Evolutionary conservation across 805 yeast species (phyloP), one percentile per base, ranked within the genome.

Genomic region (Metschnikowia corniflorae): DNA sequence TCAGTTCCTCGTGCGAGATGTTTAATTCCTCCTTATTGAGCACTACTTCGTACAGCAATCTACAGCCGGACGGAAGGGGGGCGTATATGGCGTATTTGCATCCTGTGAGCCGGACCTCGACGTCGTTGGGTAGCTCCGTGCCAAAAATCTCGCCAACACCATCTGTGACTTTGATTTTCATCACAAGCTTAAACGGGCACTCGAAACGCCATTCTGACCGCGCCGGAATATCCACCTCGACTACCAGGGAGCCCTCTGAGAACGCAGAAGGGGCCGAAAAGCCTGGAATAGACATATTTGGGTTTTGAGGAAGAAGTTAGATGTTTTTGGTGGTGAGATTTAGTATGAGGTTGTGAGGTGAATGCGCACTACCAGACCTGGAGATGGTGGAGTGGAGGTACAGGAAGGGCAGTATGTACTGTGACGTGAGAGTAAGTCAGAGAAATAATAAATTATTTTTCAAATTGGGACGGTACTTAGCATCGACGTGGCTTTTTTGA

Each of bases 111-210:
- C 53, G 57, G 22, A 63, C 27, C 16, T 78, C 84, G 1, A 72
- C 68, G 40, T 83, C 86, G 28, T 71, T 66, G 2, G 96, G 85
- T 16, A 93, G 72, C 57, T 93, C 99, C 3, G 96, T 86, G 16
- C 98, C 99, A 60, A 83, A 86, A 7, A 88, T 75, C 62, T 93
- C 98, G 2, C 86, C 96, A 2, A 80, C 71, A 3, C 98, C 99
- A 2, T 67, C 63, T 3, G 60, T 40, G 8, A 80, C 68, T 47
- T 67, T 75, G 29, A 84, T 52, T n/a, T 64, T 67, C 25, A 84
- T 53, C 14, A 63, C 61, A 13, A 75, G 65, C 29, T 69, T 70
- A 43, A 69, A 68, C 0, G 73, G 78, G 4, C 84, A 75, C 53
- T 85, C 93, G 44, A 84, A 72, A 35, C 94, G 65, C 93, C 94